A percentile compares a stretch with the other conserved stretches of the same genome.
Evolutionary conservation across 768 basidiomycete genomes (phyloP).

Genomic region (Austroboletus eburneus): DNA sequence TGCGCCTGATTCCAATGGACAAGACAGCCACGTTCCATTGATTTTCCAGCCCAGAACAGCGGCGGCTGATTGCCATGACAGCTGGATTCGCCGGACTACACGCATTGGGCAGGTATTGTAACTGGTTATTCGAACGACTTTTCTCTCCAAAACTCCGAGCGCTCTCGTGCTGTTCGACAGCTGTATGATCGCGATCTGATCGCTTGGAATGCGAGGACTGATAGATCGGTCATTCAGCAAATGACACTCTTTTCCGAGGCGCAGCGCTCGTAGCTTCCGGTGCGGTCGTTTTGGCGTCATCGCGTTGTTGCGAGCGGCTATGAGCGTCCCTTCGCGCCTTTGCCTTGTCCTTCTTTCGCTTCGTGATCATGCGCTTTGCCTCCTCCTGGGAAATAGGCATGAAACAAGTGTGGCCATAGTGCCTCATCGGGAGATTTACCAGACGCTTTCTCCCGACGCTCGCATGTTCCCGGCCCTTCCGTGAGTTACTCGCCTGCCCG

Average conservation of each 20-base stretch:
- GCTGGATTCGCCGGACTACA: constrained; percentile 14
- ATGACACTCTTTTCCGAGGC: constrained; percentile 34
- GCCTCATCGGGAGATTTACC: constrained; percentile 29
- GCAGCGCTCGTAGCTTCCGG: constrained; percentile 7
- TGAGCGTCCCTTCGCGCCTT: constrained; percentile 28
- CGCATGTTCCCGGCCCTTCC: constrained; percentile 22
- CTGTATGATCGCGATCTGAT: constrained; percentile 23
- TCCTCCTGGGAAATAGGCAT: constrained; percentile 34
- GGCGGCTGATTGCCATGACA: constrained; percentile 19
- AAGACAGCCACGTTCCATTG: constrained; percentile 5
- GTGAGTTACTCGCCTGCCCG: constrained; percentile 27
- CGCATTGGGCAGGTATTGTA: constrained; percentile 13
- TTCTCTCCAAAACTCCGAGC: constrained; percentile 7
- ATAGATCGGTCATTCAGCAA: constrained; percentile 23
- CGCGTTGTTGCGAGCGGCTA: constrained; percentile 9
- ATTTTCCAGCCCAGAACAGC: constrained; percentile 11
- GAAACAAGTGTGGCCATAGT: constrained; percentile 9
- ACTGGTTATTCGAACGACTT: constrained; percentile 12
- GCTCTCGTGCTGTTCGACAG: constrained; percentile 7
- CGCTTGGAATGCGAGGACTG: constrained; percentile 20
- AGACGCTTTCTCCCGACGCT: constrained; percentile 36
- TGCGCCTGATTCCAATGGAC: not conserved
- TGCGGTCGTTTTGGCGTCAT: constrained; percentile 10
- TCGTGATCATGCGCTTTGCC: constrained; percentile 36
- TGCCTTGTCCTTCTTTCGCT: constrained; percentile 39